These are phyloP conservation scores for Trichoderma sp. DNA, from an alignment of 2,329 filamentous ascomycete genomes.

Conservation along the genomic window DNA sequence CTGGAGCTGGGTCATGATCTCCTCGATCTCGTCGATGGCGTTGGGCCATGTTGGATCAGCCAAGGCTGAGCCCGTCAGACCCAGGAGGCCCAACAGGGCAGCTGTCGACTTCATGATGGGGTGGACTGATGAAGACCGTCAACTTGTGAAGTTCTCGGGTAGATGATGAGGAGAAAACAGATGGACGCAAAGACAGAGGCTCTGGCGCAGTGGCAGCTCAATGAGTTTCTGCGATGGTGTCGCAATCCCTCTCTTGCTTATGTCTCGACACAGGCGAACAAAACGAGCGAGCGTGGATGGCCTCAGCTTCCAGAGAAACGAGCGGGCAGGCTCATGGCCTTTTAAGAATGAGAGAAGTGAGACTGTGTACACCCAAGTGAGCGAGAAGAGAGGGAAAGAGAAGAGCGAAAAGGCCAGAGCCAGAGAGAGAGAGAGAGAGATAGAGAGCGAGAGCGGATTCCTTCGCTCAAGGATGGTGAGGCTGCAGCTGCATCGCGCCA, in stretches of 20 bases:
- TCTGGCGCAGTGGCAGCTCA: neutral
- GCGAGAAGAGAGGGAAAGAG: neutral
- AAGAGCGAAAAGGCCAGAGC: neutral
- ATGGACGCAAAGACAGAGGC: neutral
- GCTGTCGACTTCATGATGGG: conserved; percentile 32
- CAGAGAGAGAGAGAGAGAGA: neutral
- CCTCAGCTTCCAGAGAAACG: neutral
- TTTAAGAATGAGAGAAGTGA: neutral
- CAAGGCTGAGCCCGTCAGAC: conserved; percentile 39
- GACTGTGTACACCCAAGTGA: no score
- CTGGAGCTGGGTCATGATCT: conserved; percentile 62
- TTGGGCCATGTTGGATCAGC: conserved; percentile 64
- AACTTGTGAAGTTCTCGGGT: neutral
- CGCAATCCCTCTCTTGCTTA: neutral
- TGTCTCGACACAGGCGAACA: conserved; percentile 7
- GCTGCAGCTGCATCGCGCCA: conserved; percentile 22
- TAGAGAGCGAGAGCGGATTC: neutral
- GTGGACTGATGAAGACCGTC: neutral
- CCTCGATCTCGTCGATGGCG: conserved; percentile 62
- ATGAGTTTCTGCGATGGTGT: neutral
- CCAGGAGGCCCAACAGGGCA: conserved; percentile 42
- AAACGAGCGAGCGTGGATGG: conserved; percentile 16
- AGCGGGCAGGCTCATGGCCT: conserved; percentile 17
- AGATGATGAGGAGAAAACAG: neutral
- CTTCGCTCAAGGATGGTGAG: conserved; percentile 7